Percentiles rank a stretch among this genome's conserved stretches.
Conservation (phyloP, 2,329 filamentous ascomycete species). For the Cercospora zeae-maydis region DNA sequence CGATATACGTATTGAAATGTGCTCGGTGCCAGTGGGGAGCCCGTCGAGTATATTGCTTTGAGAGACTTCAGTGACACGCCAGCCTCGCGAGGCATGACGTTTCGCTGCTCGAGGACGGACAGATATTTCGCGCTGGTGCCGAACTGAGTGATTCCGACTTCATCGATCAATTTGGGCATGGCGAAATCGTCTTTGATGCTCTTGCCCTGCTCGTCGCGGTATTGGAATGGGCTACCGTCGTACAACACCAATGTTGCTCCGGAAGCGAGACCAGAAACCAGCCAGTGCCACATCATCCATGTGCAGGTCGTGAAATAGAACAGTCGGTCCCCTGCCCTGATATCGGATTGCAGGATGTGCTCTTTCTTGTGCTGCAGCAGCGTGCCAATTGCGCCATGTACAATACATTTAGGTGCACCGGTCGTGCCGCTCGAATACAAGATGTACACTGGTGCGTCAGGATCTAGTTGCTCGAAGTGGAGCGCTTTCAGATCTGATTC, state of each 20-base stretch:
- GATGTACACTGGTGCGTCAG: slow-evolving; percentile 89
- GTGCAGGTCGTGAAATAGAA: slow-evolving; percentile 95
- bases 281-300: slow-evolving; percentile 99
- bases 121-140: slow-evolving; percentile 94
- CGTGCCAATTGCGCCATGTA: slow-evolving; percentile 86
- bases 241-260: slow-evolving; percentile 84
- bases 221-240: slow-evolving; percentile 82
- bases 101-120: slow-evolving; percentile 79
- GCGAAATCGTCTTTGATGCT: slow-evolving; percentile 69
- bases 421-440: slow-evolving; percentile 93
- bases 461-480: slow-evolving; percentile 70
- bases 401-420: slow-evolving; percentile 81
- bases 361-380: slow-evolving; percentile 97
- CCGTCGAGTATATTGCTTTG: slow-evolving; percentile 88
- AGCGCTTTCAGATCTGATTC: slow-evolving; percentile 35
- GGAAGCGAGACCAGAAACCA: slow-evolving; percentile 76
- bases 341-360: slow-evolving; percentile 79
- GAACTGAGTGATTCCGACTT: slow-evolving; percentile 83
- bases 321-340: slow-evolving; percentile 67
- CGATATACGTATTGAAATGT: slow-evolving; percentile 88
- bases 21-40: slow-evolving; percentile 84
- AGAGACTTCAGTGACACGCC: slow-evolving; percentile 59
- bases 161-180: slow-evolving; percentile 76
- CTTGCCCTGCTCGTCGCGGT: slow-evolving; percentile 41
- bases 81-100: slow-evolving; percentile 55